Base-by-base conservation (phyloP, 2,329 filamentous ascomycete genomes). In the Pseudogymnoascus sp. region DNA sequence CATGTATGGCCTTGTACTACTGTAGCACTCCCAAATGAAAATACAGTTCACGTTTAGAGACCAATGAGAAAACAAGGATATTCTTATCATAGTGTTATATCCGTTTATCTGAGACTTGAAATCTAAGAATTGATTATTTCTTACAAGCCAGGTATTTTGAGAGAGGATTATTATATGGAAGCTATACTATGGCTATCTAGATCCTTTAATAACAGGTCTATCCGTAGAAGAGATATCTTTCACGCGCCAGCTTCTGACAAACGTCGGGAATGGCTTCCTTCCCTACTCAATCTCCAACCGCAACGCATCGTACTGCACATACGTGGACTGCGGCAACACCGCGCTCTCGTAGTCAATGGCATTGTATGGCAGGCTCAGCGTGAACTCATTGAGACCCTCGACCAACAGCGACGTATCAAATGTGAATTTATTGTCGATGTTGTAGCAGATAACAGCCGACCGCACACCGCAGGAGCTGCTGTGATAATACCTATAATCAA, bases 301-400 rank as follows among this genome's bases (percentile, higher is more conserved):
- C 69, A 88, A 67, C 2, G 85, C 84, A 73, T 88, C 85, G 66
- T 88, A 88, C 74, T 88, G 84, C 5, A 88, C 80, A 71, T 88
- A 88, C 0, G 84, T 76, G 0, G 78, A 79, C 45, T 74, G 73
- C 0, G 84, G 78, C 62, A 87, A 66, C 7, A 86, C 60, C 0
- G 85, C 84, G 30, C 79, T 79, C 72, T 87, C 83, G 14, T 80
- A 80, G 66, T 85, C 77, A 3, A 82, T 86, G 0, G 79, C 84
- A 58, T 85, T 83, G 55, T 76, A 81, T 9, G 85, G 85, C 63
- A 88, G 67, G 65, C 82, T 83, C 49, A 88, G 70, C 0, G 84
- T 74, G 33, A 88, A 72, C 67, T 78, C 75, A 65, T 87, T 88
- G 63, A 76, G 75, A 0, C 82, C 82, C 16, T 75, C 75, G n/a